A percentile compares a stretch with the other conserved stretches of the same genome.
Conservation (phyloP, 768 basidiomycete genomes). For the Pisolithus microcarpus region DNA sequence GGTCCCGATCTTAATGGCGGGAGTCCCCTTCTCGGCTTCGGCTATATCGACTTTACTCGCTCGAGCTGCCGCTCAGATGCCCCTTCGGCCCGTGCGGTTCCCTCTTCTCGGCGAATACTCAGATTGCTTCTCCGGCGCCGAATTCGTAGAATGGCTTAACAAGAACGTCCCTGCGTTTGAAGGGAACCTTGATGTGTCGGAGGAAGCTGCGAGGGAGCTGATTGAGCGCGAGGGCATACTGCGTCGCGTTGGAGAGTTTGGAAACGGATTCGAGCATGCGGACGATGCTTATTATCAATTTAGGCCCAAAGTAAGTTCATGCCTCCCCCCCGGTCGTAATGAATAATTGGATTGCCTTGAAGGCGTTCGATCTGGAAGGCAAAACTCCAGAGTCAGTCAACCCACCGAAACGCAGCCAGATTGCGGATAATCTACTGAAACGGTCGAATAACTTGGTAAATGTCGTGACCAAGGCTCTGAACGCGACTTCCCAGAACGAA, state of each 20-base stretch:
- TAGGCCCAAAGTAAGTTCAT: conserved; percentile 55
- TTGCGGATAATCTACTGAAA: conserved; percentile 55
- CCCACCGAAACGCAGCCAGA: conserved; percentile 26
- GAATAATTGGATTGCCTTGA: conserved; percentile 6
- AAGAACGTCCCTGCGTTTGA: conserved; percentile 72
- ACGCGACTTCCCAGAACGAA: conserved; percentile 41
- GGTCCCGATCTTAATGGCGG: conserved; percentile 65
- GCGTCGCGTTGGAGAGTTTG: conserved; percentile 74
- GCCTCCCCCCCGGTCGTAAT: background rate
- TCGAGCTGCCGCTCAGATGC: conserved; percentile 67
- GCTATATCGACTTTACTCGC: conserved; percentile 63
- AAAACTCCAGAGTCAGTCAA: conserved; percentile 19
- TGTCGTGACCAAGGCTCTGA: conserved; percentile 67
- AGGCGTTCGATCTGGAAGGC: conserved; percentile 26
- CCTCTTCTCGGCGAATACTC: conserved; percentile 79
- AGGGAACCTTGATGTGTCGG: conserved; percentile 71
- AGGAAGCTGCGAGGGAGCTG: conserved; percentile 56
- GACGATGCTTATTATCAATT: conserved; percentile 84
- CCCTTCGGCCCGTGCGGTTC: conserved; percentile 63
- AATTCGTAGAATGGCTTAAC: conserved; percentile 80
- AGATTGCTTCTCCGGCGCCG: conserved; percentile 83
- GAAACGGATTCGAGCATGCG: conserved; percentile 71
- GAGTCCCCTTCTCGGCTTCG: conserved; percentile 57
- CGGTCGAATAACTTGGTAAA: conserved; percentile 63
- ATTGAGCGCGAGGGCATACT: conserved; percentile 49